phyloP scores from a whole-genome alignment of 2,329 filamentous ascomycete species.

The Penicillium sp. region DNA sequence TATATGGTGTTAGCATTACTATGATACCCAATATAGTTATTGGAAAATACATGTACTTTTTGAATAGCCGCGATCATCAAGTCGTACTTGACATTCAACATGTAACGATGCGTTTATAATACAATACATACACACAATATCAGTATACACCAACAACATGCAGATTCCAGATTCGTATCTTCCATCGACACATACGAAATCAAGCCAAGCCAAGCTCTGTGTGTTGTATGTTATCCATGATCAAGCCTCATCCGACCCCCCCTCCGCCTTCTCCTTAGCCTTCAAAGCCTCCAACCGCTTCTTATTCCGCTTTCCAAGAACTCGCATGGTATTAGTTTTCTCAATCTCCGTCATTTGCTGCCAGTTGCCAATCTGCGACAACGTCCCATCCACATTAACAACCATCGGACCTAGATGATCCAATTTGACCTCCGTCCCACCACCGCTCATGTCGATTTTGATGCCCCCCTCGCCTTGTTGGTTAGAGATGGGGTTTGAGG shows the following conservation, averaged over 20 bases:
- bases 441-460: constrained; percentile 67
- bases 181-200: not conserved
- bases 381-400: constrained; percentile 68
- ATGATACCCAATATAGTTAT: constrained; percentile 2
- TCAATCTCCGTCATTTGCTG: constrained; percentile 67
- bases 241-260: not conserved
- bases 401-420: constrained; percentile 71
- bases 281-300: constrained; percentile 57
- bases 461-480: constrained; percentile 57
- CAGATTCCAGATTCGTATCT: not conserved
- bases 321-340: constrained; percentile 62
- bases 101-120: not conserved
- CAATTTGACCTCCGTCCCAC: constrained; percentile 52
- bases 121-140: not conserved
- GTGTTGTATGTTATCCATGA: not conserved
- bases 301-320: constrained; percentile 69
- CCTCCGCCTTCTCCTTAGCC: constrained; percentile 23
- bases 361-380: constrained; percentile 73
- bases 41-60: not conserved
- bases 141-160: not conserved
- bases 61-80: not conserved
- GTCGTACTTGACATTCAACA: not conserved
- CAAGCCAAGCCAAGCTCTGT: not conserved
- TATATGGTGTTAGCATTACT: not conserved
- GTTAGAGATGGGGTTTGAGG: constrained; percentile 57